Conservation (phyloP, 768 basidiomycete genomes). For the Flagelloscypha sp. region DNA sequence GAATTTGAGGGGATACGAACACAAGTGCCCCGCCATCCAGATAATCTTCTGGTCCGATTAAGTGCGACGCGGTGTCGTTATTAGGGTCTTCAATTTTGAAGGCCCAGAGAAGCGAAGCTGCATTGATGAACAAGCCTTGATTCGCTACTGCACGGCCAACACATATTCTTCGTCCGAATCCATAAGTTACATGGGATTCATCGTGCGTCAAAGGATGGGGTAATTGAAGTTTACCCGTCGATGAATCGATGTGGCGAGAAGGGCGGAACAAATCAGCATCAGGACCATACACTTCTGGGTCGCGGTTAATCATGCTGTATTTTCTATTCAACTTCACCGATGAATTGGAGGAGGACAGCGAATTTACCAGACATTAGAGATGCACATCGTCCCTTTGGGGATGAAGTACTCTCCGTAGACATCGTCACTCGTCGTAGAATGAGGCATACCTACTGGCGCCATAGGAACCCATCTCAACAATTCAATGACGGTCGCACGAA, state of each 20-base stretch:
- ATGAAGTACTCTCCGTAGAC: conserved; percentile 28
- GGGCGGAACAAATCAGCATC: conserved; percentile 19
- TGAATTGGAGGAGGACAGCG: neutral
- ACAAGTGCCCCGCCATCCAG: conserved; percentile 8
- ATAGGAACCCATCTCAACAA: conserved; percentile 7
- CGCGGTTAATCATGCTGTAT: conserved; percentile 17
- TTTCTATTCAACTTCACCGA: neutral
- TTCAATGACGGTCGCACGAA: conserved; percentile 6
- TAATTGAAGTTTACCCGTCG: conserved; percentile 14
- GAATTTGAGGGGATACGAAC: conserved; percentile 9
- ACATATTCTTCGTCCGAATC: conserved; percentile 20
- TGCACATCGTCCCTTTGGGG: conserved; percentile 30
- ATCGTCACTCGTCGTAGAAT: conserved; percentile 16
- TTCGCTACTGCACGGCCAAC: conserved; percentile 8
- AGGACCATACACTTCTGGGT: conserved; percentile 18
- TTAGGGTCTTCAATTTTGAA: conserved; percentile 2
- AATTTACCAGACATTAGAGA: conserved; percentile 26
- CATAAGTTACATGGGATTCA: conserved; percentile 23
- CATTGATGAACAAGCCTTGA: conserved; percentile 5
- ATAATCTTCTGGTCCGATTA: conserved; percentile 5
- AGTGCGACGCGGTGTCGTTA: too few relatives aligned
- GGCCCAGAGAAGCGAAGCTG: conserved; percentile 5
- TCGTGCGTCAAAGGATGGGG: conserved; percentile 19
- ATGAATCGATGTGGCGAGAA: conserved; percentile 16
- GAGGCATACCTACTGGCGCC: conserved; percentile 18